Conservation (phyloP, 176 grass and related monocot genomes). For the Saccharum spontaneum region DNA sequence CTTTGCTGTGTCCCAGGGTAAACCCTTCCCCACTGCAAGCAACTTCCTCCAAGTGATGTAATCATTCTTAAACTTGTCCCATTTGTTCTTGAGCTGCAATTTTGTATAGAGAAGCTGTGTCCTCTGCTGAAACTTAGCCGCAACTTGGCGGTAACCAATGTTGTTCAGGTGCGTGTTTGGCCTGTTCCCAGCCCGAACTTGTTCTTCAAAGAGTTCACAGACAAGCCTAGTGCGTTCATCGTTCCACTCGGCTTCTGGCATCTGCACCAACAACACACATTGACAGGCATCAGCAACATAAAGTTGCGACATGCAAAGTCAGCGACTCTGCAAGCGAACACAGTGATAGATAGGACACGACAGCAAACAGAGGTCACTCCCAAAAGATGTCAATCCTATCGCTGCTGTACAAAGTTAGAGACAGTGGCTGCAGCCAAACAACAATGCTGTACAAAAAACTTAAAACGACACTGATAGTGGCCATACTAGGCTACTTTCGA, state of each 20-base stretch:
- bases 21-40: conserved; percentile 7
- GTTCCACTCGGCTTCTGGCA: conserved; percentile 54
- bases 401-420: not conserved
- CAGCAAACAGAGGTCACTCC: not conserved
- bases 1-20: conserved; percentile 37
- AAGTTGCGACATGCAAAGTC: not conserved
- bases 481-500: not conserved
- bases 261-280: conserved; percentile 19
- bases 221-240: conserved; percentile 44
- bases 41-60: conserved; percentile 40
- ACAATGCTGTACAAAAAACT: not conserved
- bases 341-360: not conserved
- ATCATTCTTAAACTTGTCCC: conserved; percentile 46
- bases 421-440: not conserved
- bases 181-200: conserved; percentile 40
- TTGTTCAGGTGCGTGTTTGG: conserved; percentile 50
- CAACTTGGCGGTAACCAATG: conserved; percentile 37
- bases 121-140: conserved; percentile 34
- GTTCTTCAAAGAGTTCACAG: conserved; percentile 44
- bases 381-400: not conserved
- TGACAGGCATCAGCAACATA: not conserved
- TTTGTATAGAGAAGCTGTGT: conserved; percentile 38
- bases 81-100: conserved; percentile 50
- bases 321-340: not conserved
- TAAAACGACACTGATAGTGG: not conserved